Base-by-base conservation (phyloP, 208 protist genomes). In the Porcisia deanei region DNA sequence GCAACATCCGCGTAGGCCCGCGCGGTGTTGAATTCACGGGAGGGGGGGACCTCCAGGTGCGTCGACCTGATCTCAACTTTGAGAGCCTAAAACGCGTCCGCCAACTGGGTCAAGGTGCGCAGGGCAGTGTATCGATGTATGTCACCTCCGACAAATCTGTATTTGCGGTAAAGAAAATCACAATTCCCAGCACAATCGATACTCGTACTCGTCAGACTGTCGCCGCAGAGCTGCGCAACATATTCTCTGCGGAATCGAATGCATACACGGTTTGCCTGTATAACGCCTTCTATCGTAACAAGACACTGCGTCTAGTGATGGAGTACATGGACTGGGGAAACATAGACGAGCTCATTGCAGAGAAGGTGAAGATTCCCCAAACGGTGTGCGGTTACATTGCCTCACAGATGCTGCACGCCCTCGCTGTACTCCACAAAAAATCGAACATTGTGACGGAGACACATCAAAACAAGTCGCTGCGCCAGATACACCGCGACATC, bases 321-420 rank as follows among this genome's bases (percentile, higher is more conserved):
- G 92, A 96, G 79, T 96, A 94, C 83, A 96, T 96, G 92, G 83
- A 96, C 82, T 93, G 92, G 88, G 92, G 92, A 20, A 96, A 94
- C 82, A 66, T 96, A 52, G 86, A 96, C 25, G 92, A 96, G 63
- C 85, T 96, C n/a, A 83, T 96, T n/a, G 77, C 78, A 0, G 76
- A 79, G 30, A 76, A 79, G 25, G 68, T 88, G 6, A 77, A 77
- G 25, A 53, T 96, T 20, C 85, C 88, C 18, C 87, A 91, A 60
- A 66, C 75, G 52, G 85, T 83, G 45, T 85, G 87, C 68, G 92
- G 90, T 47, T 94, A 91, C 81, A 92, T 96, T 55, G 87, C 86
- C 0, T 86, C 85, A 7, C 88, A 93, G 77, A 88, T 98, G 76
- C 80, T 97, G 47, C 88, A 90, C 65, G 93, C 91, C 3, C 77